A percentile compares a stretch with the other conserved stretches of the same genome.
Conservation (phyloP, 2,329 filamentous ascomycete species). For the Fusarium tuaranense region DNA sequence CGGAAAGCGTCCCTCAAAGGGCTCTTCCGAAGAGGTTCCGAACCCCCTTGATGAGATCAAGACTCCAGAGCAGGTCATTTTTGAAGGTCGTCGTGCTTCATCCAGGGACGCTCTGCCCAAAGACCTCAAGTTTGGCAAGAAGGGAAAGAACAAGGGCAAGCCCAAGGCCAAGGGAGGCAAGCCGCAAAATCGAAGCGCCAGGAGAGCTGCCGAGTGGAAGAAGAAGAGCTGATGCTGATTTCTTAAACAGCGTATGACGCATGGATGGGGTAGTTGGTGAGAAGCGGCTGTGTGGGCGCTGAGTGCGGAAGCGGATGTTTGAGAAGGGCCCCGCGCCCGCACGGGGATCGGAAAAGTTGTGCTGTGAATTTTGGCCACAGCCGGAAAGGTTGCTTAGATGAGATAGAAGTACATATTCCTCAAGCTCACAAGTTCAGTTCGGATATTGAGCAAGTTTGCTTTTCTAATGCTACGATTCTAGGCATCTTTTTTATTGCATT, state of each 20-base stretch:
- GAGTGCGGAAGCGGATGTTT: constrained; percentile 10
- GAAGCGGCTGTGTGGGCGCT: constrained; percentile 14
- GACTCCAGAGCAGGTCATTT: constrained; percentile 78
- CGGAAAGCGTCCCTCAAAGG: constrained; percentile 38
- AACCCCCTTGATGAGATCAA: constrained; percentile 51
- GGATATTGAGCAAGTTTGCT: constrained; percentile 4
- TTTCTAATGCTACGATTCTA: constrained; percentile 1
- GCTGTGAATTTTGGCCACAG: constrained; percentile 32
- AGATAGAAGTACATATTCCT: constrained; percentile 22
- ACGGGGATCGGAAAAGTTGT: constrained; percentile 29
- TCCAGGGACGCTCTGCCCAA: constrained; percentile 73
- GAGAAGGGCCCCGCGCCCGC: constrained; percentile 22
- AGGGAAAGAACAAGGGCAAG: constrained; percentile 59
- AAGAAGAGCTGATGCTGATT: constrained; percentile 49
- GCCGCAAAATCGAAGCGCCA: constrained; percentile 53
- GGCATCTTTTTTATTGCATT: background rate
- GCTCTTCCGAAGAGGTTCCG: constrained; percentile 34
- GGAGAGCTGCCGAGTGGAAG: constrained; percentile 59
- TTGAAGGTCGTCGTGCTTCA: constrained; percentile 83
- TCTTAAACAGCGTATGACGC: constrained; percentile 4
- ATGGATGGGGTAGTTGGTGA: constrained; percentile 3
- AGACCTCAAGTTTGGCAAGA: constrained; percentile 70
- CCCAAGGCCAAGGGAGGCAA: constrained; percentile 59
- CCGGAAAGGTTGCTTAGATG: constrained; percentile 26
- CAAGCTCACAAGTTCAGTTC: constrained; percentile 4